Percentiles rank a stretch among this genome's conserved stretches.
These are phyloP conservation scores for Aegilops sharonensis DNA, from an alignment of 176 grass and related monocot genomes.

Conservation along the genomic window DNA sequence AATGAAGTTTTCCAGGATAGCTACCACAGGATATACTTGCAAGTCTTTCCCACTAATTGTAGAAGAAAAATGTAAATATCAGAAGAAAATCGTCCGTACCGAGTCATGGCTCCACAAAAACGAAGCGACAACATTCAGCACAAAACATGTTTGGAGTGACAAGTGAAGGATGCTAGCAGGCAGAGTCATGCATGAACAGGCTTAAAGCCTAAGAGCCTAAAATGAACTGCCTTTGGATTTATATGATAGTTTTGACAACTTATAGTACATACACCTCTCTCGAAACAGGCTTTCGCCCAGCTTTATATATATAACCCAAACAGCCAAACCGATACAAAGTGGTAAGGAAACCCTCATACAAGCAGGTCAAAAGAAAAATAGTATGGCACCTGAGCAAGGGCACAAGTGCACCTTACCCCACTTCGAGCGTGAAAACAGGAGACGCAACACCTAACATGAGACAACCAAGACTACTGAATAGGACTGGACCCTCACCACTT, in stretches of 20 bases:
- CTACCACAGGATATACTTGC: neutral
- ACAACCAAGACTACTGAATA: too few species aligned
- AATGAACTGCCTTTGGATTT: neutral
- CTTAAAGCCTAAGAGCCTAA: neutral
- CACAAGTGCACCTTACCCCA: too few species aligned
- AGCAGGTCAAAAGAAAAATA: too few species aligned
- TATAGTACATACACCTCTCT: too few species aligned
- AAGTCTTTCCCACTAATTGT: neutral
- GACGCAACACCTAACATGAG: too few species aligned
- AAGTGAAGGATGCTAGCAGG: neutral
- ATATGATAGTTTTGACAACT: slow-evolving; percentile 1
- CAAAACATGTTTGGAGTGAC: neutral
- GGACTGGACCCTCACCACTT: too few species aligned
- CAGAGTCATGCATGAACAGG: slow-evolving; percentile 18
- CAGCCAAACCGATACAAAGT: too few species aligned
- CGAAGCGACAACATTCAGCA: neutral
- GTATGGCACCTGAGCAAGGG: too few species aligned
- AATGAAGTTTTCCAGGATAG: neutral
- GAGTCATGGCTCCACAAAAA: neutral
- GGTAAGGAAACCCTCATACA: too few species aligned
- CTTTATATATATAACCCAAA: too few species aligned
- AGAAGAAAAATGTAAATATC: neutral
- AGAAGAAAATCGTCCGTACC: neutral
- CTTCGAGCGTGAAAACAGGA: too few species aligned
- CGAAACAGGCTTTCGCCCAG: too few species aligned